Evolutionary conservation across 495 filamentous ascomycete genomes (phyloP), one percentile per base, ranked within the genome.

Genomic region (Neurospora sp.): DNA sequence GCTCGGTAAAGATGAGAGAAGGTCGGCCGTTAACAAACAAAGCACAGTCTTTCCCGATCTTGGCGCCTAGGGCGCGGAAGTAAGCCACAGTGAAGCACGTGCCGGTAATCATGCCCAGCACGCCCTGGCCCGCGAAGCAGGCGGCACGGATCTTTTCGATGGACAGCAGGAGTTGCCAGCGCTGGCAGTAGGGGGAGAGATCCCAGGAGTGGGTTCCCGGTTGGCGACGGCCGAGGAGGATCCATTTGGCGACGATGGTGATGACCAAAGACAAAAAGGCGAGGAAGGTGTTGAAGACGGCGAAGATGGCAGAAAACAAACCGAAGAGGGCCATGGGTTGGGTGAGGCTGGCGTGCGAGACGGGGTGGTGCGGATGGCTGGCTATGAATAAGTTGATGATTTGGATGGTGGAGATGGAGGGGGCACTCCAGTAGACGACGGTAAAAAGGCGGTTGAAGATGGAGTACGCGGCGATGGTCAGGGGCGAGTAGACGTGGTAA

Each of bases 191-290:
- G 14, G 53, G 53, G 14, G 53, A 61, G 0, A 61, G 3, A 71
- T 87, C 85, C 85, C 85, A 87, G 75, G 84, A 82, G 75, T 83
- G 84, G 22, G 76, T 77, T 9, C 85, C 84, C 40, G 81, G 81
- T 70, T 76, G 71, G 18, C 84, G 77, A 12, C 82, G 81, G 22
- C 84, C 84, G 69, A 85, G 76, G 35, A 87, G 74, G 9, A 77
- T 35, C 84, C 83, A 84, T 68, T 85, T 84, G 5, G 78, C 74
- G 40, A 72, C 68, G 68, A 85, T 79, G 68, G 82, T 76, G 22
- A 85, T 53, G 3, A 53, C 44, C 3, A 86, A 40, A 10, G 82
- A 81, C 5, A 83, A 12, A 42, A 82, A 41, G 1, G 79, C 76
- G 69, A 82, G 82, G 9, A 74, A 69, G 38, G 76, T 72, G 48